These are phyloP conservation scores for Cercospora canescens DNA, from an alignment of 2,329 filamentous ascomycete genomes.

Conservation along the genomic window DNA sequence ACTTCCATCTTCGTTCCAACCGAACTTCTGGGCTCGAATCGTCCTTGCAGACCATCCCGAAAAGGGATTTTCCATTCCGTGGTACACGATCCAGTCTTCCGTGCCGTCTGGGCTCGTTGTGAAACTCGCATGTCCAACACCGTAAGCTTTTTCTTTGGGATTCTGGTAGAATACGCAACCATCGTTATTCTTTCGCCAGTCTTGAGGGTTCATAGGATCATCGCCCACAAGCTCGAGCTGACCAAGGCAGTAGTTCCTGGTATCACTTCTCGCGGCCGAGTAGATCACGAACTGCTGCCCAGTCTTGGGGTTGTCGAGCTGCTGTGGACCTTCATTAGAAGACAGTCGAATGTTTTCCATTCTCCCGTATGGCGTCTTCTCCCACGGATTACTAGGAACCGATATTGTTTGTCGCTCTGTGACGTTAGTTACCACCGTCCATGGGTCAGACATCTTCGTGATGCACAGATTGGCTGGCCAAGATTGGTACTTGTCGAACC, in stretches of 20 bases:
- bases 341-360: constrained; percentile 47
- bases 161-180: constrained; percentile 54
- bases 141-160: constrained; percentile 45
- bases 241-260: constrained; percentile 55
- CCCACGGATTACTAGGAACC: constrained; percentile 51
- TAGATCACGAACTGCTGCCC: constrained; percentile 53
- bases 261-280: constrained; percentile 52
- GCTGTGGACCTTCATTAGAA: constrained; percentile 54
- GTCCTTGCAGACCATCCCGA: constrained; percentile 50
- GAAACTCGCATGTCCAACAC: constrained; percentile 54
- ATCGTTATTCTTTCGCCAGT: constrained; percentile 51
- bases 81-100: constrained; percentile 56
- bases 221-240: constrained; percentile 51
- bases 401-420: constrained; percentile 50
- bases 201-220: constrained; percentile 51
- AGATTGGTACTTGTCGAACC: constrained; percentile 46
- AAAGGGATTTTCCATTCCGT: constrained; percentile 52
- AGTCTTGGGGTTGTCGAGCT: constrained; percentile 49
- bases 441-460: constrained; percentile 50
- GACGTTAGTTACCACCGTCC: constrained; percentile 48
- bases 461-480: constrained; percentile 57
- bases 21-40: constrained; percentile 52
- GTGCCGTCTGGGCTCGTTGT: constrained; percentile 49
- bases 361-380: constrained; percentile 53
- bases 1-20: constrained; percentile 49